phyloP scores from a whole-genome alignment of 257 asterid genomes.

The Petunia secreta region DNA sequence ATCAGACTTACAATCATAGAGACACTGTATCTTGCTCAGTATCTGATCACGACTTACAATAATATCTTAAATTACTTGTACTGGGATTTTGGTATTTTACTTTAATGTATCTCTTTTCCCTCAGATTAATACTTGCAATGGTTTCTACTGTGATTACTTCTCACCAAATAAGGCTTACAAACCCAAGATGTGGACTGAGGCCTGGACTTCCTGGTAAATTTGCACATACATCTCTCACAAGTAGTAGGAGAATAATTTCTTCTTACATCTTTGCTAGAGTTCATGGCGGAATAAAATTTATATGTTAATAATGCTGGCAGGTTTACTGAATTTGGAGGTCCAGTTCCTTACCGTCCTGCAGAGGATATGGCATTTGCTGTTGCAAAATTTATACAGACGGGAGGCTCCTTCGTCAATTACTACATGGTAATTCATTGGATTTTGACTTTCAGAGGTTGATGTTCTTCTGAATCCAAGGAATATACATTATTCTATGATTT shows the following conservation, averaged over 20 bases:
- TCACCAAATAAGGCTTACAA: slow-evolving; percentile 84
- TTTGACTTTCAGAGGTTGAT: background rate
- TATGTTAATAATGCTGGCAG: slow-evolving; percentile 38
- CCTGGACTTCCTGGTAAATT: slow-evolving; percentile 93
- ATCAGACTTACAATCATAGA: background rate
- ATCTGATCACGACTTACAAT: no score
- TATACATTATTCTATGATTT: background rate
- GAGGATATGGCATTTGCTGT: slow-evolving; percentile 96
- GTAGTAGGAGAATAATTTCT: background rate
- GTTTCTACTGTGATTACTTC: slow-evolving; percentile 92
- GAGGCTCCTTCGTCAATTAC: slow-evolving; percentile 88
- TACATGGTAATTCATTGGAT: slow-evolving; percentile 65
- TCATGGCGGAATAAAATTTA: background rate
- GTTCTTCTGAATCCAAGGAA: background rate
- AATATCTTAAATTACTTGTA: no score
- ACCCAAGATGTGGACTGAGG: slow-evolving; percentile 99
- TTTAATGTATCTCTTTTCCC: slow-evolving; percentile 3
- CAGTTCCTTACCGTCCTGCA: slow-evolving; percentile 92
- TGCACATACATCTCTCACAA: slow-evolving; percentile 19
- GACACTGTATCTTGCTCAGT: background rate
- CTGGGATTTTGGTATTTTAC: background rate
- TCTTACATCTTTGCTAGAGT: slow-evolving; percentile 15
- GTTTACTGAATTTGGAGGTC: slow-evolving; percentile 97
- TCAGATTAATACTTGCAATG: slow-evolving; percentile 97
- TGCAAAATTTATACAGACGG: slow-evolving; percentile 84